These are phyloP conservation scores for Kodamaea hsintzibuensis DNA, from an alignment of 805 yeast genomes.

Conservation along the genomic window DNA sequence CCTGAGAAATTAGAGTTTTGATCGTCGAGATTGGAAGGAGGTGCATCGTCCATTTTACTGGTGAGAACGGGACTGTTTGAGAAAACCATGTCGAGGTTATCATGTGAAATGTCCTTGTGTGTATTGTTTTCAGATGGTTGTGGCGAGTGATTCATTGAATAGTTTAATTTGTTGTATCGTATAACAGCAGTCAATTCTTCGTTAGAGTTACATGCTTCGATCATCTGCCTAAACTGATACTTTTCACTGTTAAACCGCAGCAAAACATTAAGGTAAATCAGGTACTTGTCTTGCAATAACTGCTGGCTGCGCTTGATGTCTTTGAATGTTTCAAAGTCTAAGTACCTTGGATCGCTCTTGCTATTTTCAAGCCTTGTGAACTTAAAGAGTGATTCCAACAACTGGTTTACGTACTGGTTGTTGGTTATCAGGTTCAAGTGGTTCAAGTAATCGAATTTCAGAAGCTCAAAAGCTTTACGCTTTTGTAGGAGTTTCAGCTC, in stretches of 20 bases:
- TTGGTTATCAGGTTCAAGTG: constrained; percentile 37
- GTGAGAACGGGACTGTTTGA: background rate
- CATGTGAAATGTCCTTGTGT: background rate
- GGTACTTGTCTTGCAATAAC: constrained; percentile 23
- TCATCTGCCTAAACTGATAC: constrained; percentile 40
- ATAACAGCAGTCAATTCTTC: constrained; percentile 40
- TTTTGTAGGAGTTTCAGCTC: constrained; percentile 38
- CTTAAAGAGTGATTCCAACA: constrained; percentile 38
- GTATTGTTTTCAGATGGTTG: background rate
- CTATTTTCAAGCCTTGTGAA: constrained; percentile 25
- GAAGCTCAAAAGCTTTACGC: constrained; percentile 41
- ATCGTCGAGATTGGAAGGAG: constrained; percentile 8
- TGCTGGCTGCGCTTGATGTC: constrained; percentile 18
- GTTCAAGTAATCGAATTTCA: constrained; percentile 48
- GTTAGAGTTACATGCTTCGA: constrained; percentile 40
- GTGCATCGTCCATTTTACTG: constrained; percentile 5
- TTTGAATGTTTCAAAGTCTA: constrained; percentile 17
- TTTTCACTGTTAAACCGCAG: constrained; percentile 44
- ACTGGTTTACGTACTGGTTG: constrained; percentile 41
- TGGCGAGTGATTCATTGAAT: background rate
- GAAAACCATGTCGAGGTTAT: constrained; percentile 9
- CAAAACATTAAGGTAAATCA: constrained; percentile 33
- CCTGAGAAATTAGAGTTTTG: constrained; percentile 43
- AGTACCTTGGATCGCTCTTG: constrained; percentile 12
- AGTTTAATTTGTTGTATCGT: constrained; percentile 26